Evolutionary conservation across 2,329 filamentous ascomycete species (phyloP), one percentile per base, ranked within the genome.

Genomic region (Pseudopithomyces maydicus): DNA sequence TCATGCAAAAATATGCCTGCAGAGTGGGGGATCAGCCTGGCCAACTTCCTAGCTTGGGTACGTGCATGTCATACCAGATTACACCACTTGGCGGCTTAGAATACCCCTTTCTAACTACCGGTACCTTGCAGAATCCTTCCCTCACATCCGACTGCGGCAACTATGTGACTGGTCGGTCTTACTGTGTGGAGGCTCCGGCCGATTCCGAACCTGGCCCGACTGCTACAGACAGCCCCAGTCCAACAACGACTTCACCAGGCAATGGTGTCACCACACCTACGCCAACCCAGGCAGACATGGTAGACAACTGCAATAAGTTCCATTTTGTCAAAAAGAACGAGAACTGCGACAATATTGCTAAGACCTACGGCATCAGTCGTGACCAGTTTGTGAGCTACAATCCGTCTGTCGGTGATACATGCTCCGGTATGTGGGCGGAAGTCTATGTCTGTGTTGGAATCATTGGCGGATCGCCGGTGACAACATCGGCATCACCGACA

Each of bases 381-480:
- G 46, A 41, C 7, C 45, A 62, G 38, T 52, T 62, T 41, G 33
- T 46, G 2, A 29, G 14, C n/a, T 62, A 54, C 54, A 62, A 62
- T 38, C 39, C 57, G 7, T 32, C 38, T 17, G 51, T 62, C 19
- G 46, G 50, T 4, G 41, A 52, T 17, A 54, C 44, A 23, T 57
- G 55, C 45, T 26, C 29, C 26, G 44, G 33, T 17, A 23, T 57
- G 36, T 55, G 52, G 52, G 54, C 46, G 15, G 51, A 56, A 8
- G 50, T 54, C 15, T 51, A 57, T 42, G 50, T 52, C 10, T 57
- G 50, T 23, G 43, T 54, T 33, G 52, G 52, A 20, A 36, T 54
- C 22, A 54, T 54, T 22, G 52, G 52, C 6, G 41, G 41, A 19
- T 44, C 41, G 12, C 41, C 41, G 41, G 38, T 49, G 19, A 54